These are phyloP conservation scores for Encephalitozoon hellem DNA, from an alignment of 371 early-diverging fungal genomes.

Conservation along the genomic window DNA sequence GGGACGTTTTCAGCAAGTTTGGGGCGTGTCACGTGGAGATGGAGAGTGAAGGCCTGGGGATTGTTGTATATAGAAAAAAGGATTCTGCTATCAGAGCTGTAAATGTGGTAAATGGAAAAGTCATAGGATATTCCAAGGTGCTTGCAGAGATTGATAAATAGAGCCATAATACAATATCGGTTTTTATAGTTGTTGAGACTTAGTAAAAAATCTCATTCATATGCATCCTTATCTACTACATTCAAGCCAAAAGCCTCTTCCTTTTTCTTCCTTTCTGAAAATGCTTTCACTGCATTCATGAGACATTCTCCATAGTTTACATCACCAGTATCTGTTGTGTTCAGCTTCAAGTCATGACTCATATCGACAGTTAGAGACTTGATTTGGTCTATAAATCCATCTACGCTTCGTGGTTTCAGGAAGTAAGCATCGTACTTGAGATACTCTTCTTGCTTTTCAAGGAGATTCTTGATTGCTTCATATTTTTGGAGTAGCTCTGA, in stretches of 20 bases:
- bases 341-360: neutral
- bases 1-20: neutral
- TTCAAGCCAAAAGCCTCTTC: neutral
- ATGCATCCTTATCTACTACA: neutral
- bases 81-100: neutral
- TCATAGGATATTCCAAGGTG: neutral
- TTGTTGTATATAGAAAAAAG: neutral
- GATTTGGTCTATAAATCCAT: neutral
- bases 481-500: neutral
- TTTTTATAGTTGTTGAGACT: neutral
- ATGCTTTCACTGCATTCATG: neutral
- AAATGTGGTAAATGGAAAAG: neutral
- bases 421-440: neutral
- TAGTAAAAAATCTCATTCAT: neutral
- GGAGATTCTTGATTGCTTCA: neutral
- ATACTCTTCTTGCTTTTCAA: constrained; percentile 5
- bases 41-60: neutral
- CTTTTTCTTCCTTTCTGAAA: neutral
- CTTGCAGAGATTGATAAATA: neutral
- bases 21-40: neutral
- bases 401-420: neutral
- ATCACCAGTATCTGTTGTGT: neutral
- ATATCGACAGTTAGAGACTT: constrained; percentile 1
- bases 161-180: neutral
- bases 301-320: neutral